These are phyloP conservation scores for Dimargaris xerosporica DNA, from an alignment of 192 early-diverging fungal genomes.

Conservation along the genomic window DNA sequence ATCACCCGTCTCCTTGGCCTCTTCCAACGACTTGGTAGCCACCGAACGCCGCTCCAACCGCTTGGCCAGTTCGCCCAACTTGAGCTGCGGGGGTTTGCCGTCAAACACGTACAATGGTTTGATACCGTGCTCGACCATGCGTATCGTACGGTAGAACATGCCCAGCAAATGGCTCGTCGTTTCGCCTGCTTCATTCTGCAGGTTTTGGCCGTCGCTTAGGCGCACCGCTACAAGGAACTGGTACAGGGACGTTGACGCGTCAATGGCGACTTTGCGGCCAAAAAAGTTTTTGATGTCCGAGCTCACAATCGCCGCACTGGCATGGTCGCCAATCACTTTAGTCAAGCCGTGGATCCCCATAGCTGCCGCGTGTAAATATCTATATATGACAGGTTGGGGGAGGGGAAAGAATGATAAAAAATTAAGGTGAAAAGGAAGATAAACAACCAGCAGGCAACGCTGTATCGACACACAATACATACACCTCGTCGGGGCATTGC, in stretches of 20 bases:
- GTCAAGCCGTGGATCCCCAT: conserved; percentile 80
- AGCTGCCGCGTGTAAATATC: not conserved
- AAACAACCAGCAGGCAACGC: too few species aligned
- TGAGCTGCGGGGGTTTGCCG: conserved; percentile 88
- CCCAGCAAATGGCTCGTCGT: conserved; percentile 96
- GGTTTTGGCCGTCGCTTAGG: conserved; percentile 68
- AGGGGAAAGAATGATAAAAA: too few species aligned
- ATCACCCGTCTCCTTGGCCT: conserved; percentile 57
- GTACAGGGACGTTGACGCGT: conserved; percentile 95
- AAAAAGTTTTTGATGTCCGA: conserved; percentile 77
- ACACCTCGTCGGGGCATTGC: too few species aligned
- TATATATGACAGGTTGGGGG: too few species aligned
- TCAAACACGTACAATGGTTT: conserved; percentile 98
- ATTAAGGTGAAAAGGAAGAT: too few species aligned
- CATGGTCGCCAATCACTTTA: conserved; percentile 86
- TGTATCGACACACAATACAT: too few species aligned
- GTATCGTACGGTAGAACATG: conserved; percentile 88
- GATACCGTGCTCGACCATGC: conserved; percentile 93
- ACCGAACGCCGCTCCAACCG: conserved; percentile 54
- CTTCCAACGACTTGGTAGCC: conserved; percentile 49
- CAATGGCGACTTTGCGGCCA: conserved; percentile 91
- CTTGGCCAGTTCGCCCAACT: conserved; percentile 73
- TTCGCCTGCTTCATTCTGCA: conserved; percentile 78
- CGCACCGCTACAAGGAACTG: conserved; percentile 98
- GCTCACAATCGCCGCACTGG: conserved; percentile 66